Evolutionary conservation across 2,329 filamentous ascomycete species (phyloP), one percentile per base, ranked within the genome.

Genomic region (Trichoderma asperellum): DNA sequence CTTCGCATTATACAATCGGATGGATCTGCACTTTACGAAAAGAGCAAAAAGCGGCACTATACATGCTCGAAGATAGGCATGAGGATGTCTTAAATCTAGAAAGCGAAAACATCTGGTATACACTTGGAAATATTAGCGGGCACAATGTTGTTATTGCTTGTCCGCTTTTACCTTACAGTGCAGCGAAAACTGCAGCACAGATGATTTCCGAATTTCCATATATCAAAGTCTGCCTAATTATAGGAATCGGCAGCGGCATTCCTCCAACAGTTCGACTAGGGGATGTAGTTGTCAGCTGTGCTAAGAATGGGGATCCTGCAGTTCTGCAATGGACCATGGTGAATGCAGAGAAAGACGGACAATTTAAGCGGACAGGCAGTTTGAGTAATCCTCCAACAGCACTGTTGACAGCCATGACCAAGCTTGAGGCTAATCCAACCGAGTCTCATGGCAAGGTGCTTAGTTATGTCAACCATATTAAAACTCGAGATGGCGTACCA

Each of bases 161-260:
- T 58, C 64, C 80, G 2, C 79, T 78, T 6, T 24, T 24, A 24
- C 24, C 24, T 24, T 24, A 24, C 24, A 24, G 24, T 24, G 24
- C 24, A 24, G 24, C 24, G 24, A 24, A 24, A 24, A 24, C 24
- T 24, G 24, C 24, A 24, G 24, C 24, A 24, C 71, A 77, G 43
- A 78, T 81, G 74, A 47, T 75, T 24, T 62, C 67, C 16, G 75
- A 64, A 21, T 81, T 82, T 66, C 73, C 75, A 0, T 76, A 76
- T 21, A 70, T 74, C 12, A 34, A 68, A 4, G 57, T 71, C 14
- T 52, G 68, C 5, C 37, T 43, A 5, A 18, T 43, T 12, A 14
- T 43, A 43, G 37, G 37, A 18, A 43, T 16, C 5, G 37, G 37
- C 14, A 18, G 37, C 37, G 37, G 37, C 4, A 43, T 43, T 43